A percentile compares a stretch with the other conserved stretches of the same genome.
These are phyloP conservation scores for Diutina rugosa DNA, from an alignment of 1,139 yeast species.

Conservation along the genomic window DNA sequence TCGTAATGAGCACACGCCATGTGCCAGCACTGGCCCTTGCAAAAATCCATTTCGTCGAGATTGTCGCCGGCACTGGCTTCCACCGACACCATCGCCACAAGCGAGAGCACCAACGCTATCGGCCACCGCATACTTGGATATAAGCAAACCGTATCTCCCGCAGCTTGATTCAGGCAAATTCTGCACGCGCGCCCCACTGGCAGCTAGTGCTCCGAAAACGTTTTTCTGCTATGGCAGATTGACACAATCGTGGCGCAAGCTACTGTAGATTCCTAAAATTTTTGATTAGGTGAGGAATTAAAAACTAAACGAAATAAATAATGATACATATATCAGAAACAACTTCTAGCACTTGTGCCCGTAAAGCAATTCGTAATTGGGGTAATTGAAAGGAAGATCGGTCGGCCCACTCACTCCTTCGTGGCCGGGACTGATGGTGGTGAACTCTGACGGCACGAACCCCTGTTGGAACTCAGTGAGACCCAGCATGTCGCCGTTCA, in stretches of 20 bases:
- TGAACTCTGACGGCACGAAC: constrained; percentile 8
- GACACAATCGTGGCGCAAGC: no score
- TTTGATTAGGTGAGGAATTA: background rate
- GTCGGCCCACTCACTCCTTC: background rate
- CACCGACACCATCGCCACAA: background rate
- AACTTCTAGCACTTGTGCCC: background rate
- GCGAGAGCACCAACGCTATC: background rate
- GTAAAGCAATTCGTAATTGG: background rate
- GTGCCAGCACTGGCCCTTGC: constrained; percentile 48
- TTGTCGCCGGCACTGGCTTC: constrained; percentile 69
- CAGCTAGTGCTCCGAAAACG: no score
- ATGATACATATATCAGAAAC: background rate
- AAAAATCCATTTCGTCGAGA: constrained; percentile 53
- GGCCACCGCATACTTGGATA: background rate
- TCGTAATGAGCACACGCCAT: constrained; percentile 21
- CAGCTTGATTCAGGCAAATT: background rate
- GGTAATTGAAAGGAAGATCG: background rate
- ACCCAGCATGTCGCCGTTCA: constrained; percentile 8
- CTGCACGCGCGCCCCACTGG: background rate
- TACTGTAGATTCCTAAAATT: background rate
- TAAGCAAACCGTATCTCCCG: background rate
- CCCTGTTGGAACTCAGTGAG: constrained; percentile 12
- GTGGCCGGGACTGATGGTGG: background rate
- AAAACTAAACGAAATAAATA: background rate
- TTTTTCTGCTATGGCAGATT: no score